Base-by-base conservation (phyloP, 1,284 basidiomycete genomes). In the Pisolithus thermaeus region DNA sequence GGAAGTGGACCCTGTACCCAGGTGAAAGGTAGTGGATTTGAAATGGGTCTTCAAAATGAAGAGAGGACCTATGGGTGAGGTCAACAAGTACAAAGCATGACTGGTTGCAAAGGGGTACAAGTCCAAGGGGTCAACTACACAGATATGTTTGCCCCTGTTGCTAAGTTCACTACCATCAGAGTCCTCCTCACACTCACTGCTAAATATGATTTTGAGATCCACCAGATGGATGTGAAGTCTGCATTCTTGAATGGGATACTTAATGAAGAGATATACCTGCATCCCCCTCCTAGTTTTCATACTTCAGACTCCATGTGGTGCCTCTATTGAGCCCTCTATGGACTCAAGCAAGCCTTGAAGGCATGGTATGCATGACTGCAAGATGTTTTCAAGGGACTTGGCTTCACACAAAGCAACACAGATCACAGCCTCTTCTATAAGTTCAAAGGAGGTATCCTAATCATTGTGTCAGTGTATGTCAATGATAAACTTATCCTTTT, bases 41-140 rank as follows among this genome's bases (percentile, higher is more conserved):
- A 55, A 58, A 16, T 71, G 64, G 62, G 73, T 76, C 7, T 74
- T 73, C 56, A 68, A 62, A 40, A 56, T 65, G 37, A 78, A 78
- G 59, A 59, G 57, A n/a, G 61, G 71, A 48, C 54, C 62, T 11
- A 57, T 70, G 46, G 70, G 73, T 0, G 53, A 61, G 3, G 47
- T 69, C n/a, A 54, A 59, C 27, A 58, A 62, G 18, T 64, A 62
- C 61, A 74, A 73, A 51, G 70, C 64, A 0, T 50, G 72, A 1
- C 59, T 75, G 1, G 70, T 72, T 5, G 73, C 72, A 0, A 68
- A 72, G 42, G 77, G 75, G 2, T 79, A 0, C 76, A 79, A 52
- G 46, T 59, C 11, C 62, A 65, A 40, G n/a, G 76, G 1, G 40
- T 71, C 23, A 70, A 79, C 59, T 77, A 66, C 56, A 59, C 58